Conservation (phyloP, 208 protist species). For the Trypanosoma boissoni region DNA sequence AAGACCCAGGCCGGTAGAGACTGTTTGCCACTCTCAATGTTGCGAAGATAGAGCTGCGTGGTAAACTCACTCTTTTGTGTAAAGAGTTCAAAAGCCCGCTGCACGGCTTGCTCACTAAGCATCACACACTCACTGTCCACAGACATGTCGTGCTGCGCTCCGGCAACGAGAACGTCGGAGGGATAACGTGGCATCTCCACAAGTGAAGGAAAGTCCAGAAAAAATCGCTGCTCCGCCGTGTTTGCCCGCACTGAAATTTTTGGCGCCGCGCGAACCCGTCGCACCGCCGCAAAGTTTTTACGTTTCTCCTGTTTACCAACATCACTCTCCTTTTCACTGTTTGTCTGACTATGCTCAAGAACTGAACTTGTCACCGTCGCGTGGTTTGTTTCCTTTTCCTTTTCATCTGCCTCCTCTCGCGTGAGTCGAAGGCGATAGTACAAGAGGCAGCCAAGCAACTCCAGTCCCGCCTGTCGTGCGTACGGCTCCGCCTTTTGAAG, state of each 20-base stretch:
- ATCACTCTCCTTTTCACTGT: too few relatives aligned
- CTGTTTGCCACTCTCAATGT: slow-evolving; percentile 58
- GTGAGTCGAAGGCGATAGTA: slow-evolving; percentile 75
- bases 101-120: slow-evolving; percentile 50
- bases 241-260: not conserved
- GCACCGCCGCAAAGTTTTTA: not conserved
- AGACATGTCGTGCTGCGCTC: not conserved
- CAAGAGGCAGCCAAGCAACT: slow-evolving; percentile 60
- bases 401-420: slow-evolving; percentile 2
- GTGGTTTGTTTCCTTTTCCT: not conserved
- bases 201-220: slow-evolving; percentile 11
- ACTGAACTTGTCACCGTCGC: too few relatives aligned
- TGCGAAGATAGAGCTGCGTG: slow-evolving; percentile 68
- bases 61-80: slow-evolving; percentile 83
- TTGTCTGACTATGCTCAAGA: too few relatives aligned
- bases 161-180: slow-evolving; percentile 1
- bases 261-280: not conserved
- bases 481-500: slow-evolving; percentile 55
- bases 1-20: slow-evolving; percentile 76
- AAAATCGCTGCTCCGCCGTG: slow-evolving; percentile 4
- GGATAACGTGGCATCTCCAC: slow-evolving; percentile 21
- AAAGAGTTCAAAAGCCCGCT: slow-evolving; percentile 69
- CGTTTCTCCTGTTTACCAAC: too few relatives aligned
- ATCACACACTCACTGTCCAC: slow-evolving; percentile 46
- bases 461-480: slow-evolving; percentile 61